Percentiles rank a stretch among this genome's conserved stretches.
phyloP scores from a whole-genome alignment of 1,284 basidiomycete species.

The Trametes hirsuta region DNA sequence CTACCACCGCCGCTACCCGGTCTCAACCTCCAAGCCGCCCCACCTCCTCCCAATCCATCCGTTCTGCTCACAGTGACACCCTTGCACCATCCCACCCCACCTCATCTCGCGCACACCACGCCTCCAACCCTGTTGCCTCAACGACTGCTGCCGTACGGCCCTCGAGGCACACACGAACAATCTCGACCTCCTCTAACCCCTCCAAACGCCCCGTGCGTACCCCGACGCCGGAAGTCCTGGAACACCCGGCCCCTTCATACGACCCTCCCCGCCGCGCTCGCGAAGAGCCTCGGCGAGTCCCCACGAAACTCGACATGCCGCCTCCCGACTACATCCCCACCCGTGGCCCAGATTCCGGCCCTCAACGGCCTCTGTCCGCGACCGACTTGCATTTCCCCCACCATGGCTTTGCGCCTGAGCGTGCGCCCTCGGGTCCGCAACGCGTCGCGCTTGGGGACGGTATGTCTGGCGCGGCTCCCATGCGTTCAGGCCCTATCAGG shows the following conservation, averaged over 20 bases:
- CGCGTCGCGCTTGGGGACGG: constrained; percentile 16
- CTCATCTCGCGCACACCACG: background rate
- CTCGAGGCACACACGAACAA: constrained; percentile 13
- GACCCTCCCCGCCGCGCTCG: constrained; percentile 10
- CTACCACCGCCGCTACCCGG: constrained; percentile 14
- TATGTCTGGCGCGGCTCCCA: background rate
- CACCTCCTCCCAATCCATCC: constrained; percentile 32
- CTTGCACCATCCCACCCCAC: background rate
- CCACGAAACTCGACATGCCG: constrained; percentile 25
- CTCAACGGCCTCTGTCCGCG: constrained; percentile 16
- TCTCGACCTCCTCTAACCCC: constrained; percentile 12
- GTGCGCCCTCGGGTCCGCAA: constrained; percentile 16
- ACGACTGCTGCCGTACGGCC: constrained; percentile 4
- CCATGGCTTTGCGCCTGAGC: constrained; percentile 3
- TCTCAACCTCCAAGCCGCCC: constrained; percentile 35
- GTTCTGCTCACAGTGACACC: constrained; percentile 14
- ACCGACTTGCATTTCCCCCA: constrained; percentile 16
- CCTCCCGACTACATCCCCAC: constrained; percentile 29
- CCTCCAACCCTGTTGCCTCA: background rate
- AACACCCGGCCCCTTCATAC: background rate
- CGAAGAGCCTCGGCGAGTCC: constrained; percentile 16
- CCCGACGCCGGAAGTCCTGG: constrained; percentile 14
- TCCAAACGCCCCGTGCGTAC: constrained; percentile 15
- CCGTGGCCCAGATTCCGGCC: constrained; percentile 11
- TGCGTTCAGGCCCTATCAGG: constrained; percentile 21